phyloP scores from a whole-genome alignment of 1,139 yeast genomes.

The Groenewaldozyma sp. region DNA sequence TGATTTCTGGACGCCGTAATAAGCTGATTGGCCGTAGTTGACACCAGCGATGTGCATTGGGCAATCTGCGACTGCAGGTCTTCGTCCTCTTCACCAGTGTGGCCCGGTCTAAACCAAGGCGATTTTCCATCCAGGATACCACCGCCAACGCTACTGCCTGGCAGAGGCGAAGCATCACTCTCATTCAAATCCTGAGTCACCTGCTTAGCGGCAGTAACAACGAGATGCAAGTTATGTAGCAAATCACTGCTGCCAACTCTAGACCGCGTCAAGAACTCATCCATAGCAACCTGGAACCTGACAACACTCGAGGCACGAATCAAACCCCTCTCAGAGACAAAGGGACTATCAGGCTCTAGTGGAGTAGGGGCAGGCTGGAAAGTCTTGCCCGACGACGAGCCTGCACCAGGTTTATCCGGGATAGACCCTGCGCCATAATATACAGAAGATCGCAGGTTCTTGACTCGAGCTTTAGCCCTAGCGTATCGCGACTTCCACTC shows the following conservation, averaged over 20 bases:
- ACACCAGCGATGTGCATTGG: constrained; percentile 34
- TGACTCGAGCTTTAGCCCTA: constrained; percentile 25
- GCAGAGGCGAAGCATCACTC: constrained; percentile 26
- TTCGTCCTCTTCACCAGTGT: constrained; percentile 7
- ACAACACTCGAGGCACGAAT: constrained; percentile 21
- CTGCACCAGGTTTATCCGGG: constrained; percentile 5
- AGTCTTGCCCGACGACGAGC: constrained; percentile 8
- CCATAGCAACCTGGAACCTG: constrained; percentile 26
- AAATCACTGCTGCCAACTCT: constrained; percentile 20
- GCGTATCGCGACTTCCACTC: constrained; percentile 32
- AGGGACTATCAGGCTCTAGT: constrained; percentile 17
- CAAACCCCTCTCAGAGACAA: constrained; percentile 19
- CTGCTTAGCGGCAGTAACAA: constrained; percentile 30
- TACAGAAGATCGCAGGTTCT: constrained; percentile 23
- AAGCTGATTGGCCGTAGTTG: constrained; percentile 66
- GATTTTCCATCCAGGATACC: background rate
- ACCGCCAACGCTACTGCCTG: background rate
- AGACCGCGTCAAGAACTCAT: constrained; percentile 26
- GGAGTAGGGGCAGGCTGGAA: constrained; percentile 15
- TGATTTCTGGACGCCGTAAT: constrained; percentile 74
- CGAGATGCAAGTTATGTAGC: constrained; percentile 26
- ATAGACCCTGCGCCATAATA: constrained; percentile 13
- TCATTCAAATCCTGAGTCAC: constrained; percentile 32
- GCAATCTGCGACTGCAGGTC: constrained; percentile 21
- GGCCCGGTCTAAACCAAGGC: no score